Base-by-base conservation (phyloP, 176 grass and related monocot genomes). In the Dendrocalamus sinicus region DNA sequence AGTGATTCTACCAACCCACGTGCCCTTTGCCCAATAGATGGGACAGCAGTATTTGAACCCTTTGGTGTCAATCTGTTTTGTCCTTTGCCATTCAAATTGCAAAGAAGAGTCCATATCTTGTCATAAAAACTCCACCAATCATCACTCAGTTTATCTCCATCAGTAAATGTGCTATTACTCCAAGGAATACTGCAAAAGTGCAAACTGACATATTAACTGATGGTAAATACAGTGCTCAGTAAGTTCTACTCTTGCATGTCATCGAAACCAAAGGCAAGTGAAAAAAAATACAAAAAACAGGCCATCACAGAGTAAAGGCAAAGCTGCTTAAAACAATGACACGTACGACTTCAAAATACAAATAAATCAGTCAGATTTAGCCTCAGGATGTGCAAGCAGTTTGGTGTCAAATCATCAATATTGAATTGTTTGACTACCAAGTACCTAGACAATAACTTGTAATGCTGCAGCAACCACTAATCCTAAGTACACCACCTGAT, bases 1-100 rank as follows among this genome's bases (percentile, higher is more conserved):
- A 98, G 80, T 13, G 96, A 98, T 83, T 98, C 96, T 67, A 98
- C 96, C 75, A 98, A 87, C 68, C 93, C 96, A 67, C 93, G 96
- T 67, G 96, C 96, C 75, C 96, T 93, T 89, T 98, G 96, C 26
- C 93, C 84, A 35, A 98, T 91, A 81, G 96, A 98, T 79, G 93
- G 90, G 12, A 67, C 88, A 48, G 87, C 78, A 14, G 88, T 75
- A 86, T 71, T 88, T 87, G 87, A 77, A 64, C 83, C 76, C 81
- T 94, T 98, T 47, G 89, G 73, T 62, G 85, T 75, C 70, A 84
- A 72, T 86, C 84, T 98, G 63, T 65, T 87, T 50, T 89, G 91
- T 9, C 93, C 93, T 91, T 87, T 95, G 62, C 91, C 93, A 92
- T 92, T 93, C 83, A 98, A 72, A 76, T 89, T 91, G 83, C 62